Base-by-base conservation (phyloP, 768 basidiomycete genomes). In the Boletus reticulatus region DNA sequence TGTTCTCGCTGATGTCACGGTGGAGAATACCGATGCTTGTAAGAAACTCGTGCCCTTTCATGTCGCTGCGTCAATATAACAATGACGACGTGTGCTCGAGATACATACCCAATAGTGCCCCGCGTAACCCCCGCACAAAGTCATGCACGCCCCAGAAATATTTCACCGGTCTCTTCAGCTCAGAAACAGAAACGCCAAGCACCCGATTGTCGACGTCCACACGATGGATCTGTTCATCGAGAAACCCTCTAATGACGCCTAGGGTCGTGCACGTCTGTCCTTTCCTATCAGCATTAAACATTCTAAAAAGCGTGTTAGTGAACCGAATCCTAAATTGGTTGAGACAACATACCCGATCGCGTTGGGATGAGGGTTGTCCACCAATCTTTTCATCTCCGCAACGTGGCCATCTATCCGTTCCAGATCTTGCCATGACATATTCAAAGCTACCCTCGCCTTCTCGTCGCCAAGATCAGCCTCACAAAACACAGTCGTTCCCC, bases 401-500 rank as follows among this genome's bases (percentile, higher is more conserved):
- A n/a, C 32, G 31, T 53, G 60, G 2, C 56, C 51, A 2, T 10
- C n/a, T 2, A 22, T 14, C 5, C 51, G 45, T 14, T 16, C 22
- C 7, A 53, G 19, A 50, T 56, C 56, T 39, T 53, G 39, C 32
- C 38, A 53, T 4, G 46, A 12, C 32, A 36, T 27, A n/a, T 43
- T 54, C 41, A 49, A 36, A 6, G n/a, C 46, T 2, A 36, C n/a
- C 19, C 12, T 32, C 22, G 17, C 42, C 14, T 42, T 34, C 7
- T 24, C 11, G 41, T 34, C 32, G 4, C 2, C 17, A 16, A 29
- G 27, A 9, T 29, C 27, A 29, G 2, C 27, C 8, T 56, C 56
- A 3, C 38, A 34, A 17, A 51, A 64, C 3, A 63, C 53, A 2
- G 50, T 49, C 16, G 56, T 58, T 24, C 51, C 50, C 4, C 56